Percentiles rank a stretch among this genome's conserved stretches.
Conservation (phyloP, 1,139 yeast genomes). For the Yamadazyma atmosphaerica region DNA sequence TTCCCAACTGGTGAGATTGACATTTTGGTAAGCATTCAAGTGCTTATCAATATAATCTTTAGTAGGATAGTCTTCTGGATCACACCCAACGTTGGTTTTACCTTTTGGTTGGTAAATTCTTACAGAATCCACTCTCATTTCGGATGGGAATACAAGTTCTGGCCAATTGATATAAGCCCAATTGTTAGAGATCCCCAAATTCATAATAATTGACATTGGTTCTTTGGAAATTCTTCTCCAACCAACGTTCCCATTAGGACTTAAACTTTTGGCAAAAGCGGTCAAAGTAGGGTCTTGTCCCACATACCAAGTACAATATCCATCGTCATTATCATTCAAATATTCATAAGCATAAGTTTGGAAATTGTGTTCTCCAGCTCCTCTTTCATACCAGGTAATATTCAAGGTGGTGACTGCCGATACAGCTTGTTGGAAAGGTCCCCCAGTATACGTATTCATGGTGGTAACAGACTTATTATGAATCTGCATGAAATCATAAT, state of each 20-base stretch:
- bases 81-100: constrained; percentile 60
- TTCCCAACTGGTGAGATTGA: constrained; percentile 65
- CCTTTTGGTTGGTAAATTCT: constrained; percentile 74
- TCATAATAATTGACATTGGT: constrained; percentile 80
- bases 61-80: constrained; percentile 74
- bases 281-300: constrained; percentile 70
- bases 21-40: constrained; percentile 58
- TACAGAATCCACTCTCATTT: constrained; percentile 70
- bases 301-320: constrained; percentile 81
- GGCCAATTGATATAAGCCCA: constrained; percentile 89
- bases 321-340: constrained; percentile 60
- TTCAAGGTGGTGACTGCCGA: constrained; percentile 73
- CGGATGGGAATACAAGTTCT: constrained; percentile 64
- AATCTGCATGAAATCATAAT: constrained; percentile 67
- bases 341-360: constrained; percentile 83
- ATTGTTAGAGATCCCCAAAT: constrained; percentile 74
- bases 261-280: constrained; percentile 59
- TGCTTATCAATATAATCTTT: constrained; percentile 68
- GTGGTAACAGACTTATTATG: constrained; percentile 60
- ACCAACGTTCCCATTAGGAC: constrained; percentile 82
- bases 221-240: constrained; percentile 76
- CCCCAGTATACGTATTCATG: constrained; percentile 80
- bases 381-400: constrained; percentile 72
- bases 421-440: constrained; percentile 83
- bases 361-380: constrained; percentile 46